A percentile compares a stretch with the other conserved stretches of the same genome.
Evolutionary conservation across 1,284 basidiomycete genomes (phyloP).

Genomic region (Rhodotorula sp.): DNA sequence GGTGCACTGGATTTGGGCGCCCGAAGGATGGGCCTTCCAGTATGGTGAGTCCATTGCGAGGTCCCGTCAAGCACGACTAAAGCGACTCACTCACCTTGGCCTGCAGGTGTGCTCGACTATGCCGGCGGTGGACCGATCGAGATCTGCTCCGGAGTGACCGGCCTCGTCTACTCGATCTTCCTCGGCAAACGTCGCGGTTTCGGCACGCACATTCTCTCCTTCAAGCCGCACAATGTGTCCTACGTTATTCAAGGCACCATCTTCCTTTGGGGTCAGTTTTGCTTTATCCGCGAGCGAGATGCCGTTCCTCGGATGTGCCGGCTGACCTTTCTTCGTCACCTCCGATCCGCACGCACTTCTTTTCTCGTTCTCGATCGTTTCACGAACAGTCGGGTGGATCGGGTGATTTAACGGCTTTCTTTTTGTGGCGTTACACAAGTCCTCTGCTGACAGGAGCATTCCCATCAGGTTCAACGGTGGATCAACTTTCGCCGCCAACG

Average conservation of each 20-base stretch:
- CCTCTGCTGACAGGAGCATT: constrained; percentile 34
- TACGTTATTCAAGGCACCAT: constrained; percentile 52
- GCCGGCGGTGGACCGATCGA: constrained; percentile 52
- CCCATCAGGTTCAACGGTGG: constrained; percentile 46
- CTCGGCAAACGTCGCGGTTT: constrained; percentile 52
- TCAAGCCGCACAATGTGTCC: constrained; percentile 51
- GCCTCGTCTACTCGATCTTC: constrained; percentile 46
- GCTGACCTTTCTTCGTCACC: constrained; percentile 28
- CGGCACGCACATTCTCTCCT: constrained; percentile 50
- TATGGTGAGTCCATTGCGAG: constrained; percentile 9
- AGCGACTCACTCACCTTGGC: constrained; percentile 38
- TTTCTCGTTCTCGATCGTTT: neutral
- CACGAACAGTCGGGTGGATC: neutral
- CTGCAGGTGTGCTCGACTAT: constrained; percentile 49
- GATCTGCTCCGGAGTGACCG: constrained; percentile 48
- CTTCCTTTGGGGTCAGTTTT: constrained; percentile 49
- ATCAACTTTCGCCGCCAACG: constrained; percentile 50
- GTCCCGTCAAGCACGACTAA: too few species aligned
- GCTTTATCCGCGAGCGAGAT: neutral
- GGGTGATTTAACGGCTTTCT: neutral
- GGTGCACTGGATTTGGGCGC: constrained; percentile 42
- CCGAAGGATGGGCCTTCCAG: constrained; percentile 37
- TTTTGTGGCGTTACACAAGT: too few species aligned
- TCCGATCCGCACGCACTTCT: neutral
- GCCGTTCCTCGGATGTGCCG: neutral